A percentile compares a stretch with the other conserved stretches of the same genome.
Conservation (phyloP, 108 stramenopile species). For the Cyclostephanos tholiformis region DNA sequence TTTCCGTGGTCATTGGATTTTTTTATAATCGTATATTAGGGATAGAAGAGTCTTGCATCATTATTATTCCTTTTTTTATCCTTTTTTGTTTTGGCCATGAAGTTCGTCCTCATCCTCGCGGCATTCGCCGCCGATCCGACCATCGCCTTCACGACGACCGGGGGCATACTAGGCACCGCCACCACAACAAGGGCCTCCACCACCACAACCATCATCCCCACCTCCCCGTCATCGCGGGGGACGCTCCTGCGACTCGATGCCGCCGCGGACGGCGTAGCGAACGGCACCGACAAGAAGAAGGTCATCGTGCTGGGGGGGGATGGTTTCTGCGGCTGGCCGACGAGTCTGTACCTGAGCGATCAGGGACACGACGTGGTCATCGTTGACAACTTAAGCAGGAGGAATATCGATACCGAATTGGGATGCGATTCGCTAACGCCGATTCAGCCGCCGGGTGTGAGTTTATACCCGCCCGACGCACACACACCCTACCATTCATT, state of each 20-base stretch:
- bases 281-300: conserved; percentile 74
- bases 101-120: conserved; percentile 40
- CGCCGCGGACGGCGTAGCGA: conserved; percentile 10
- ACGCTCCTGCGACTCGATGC: conserved; percentile 9
- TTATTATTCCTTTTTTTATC: too few species aligned
- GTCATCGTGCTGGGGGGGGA: conserved; percentile 93
- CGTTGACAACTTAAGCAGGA: conserved; percentile 92
- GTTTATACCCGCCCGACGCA: too few species aligned
- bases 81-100: conserved; percentile 16
- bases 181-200: conserved; percentile 4
- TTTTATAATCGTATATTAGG: too few species aligned
- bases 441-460: conserved; percentile 81
- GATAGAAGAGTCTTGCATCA: too few species aligned
- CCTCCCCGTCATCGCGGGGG: conserved; percentile 2
- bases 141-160: conserved; percentile 27
- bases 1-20: too few species aligned
- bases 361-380: conserved; percentile 91
- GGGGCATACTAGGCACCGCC: not conserved
- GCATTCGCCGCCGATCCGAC: conserved; percentile 21
- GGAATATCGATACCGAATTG: conserved; percentile 93
- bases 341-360: conserved; percentile 89
- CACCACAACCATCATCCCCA: too few species aligned
- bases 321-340: conserved; percentile 99
- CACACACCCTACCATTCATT: too few species aligned
- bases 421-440: conserved; percentile 96